Conservation (phyloP, 768 basidiomycete genomes). For the Trametes meyenii region DNA sequence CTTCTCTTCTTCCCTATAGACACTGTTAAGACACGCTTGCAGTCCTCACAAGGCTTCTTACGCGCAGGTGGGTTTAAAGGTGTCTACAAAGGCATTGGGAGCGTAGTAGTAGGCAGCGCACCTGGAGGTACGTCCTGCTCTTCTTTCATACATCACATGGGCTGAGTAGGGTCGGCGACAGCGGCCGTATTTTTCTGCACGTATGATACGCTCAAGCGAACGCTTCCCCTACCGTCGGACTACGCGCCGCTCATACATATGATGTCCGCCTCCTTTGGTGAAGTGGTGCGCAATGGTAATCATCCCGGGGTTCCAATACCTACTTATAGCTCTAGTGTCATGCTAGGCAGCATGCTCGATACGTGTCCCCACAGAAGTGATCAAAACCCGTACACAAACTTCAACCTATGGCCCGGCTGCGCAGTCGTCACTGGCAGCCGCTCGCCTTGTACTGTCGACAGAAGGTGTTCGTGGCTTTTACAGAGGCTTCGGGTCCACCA, state of each 20-base stretch:
- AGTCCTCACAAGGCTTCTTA: conserved; percentile 85
- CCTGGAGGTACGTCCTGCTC: conserved; percentile 72
- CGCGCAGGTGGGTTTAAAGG: conserved; percentile 86
- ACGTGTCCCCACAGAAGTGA: conserved; percentile 94
- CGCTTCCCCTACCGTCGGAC: conserved; percentile 61
- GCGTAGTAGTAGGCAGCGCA: conserved; percentile 92
- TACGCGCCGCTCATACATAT: conserved; percentile 70
- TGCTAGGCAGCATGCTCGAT: conserved; percentile 83
- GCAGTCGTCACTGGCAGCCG: conserved; percentile 61
- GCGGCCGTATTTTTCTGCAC: conserved; percentile 95
- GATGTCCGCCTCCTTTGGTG: conserved; percentile 52
- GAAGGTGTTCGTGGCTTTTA: conserved; percentile 84
- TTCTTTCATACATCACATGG: neutral
- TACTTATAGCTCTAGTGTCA: conserved; percentile 14
- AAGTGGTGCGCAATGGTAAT: conserved; percentile 46
- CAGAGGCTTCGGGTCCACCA: conserved; percentile 81
- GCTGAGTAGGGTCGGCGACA: conserved; percentile 37
- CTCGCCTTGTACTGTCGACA: conserved; percentile 54
- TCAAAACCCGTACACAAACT: conserved; percentile 92
- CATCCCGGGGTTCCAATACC: neutral
- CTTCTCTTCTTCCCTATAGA: conserved; percentile 96
- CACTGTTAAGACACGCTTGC: conserved; percentile 94
- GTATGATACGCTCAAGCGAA: conserved; percentile 86
- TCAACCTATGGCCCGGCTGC: conserved; percentile 65
- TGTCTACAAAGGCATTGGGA: conserved; percentile 92